Evolutionary conservation across 1,284 basidiomycete species (phyloP), one percentile per base, ranked within the genome.

Genomic region (Bjerkandera adusta): DNA sequence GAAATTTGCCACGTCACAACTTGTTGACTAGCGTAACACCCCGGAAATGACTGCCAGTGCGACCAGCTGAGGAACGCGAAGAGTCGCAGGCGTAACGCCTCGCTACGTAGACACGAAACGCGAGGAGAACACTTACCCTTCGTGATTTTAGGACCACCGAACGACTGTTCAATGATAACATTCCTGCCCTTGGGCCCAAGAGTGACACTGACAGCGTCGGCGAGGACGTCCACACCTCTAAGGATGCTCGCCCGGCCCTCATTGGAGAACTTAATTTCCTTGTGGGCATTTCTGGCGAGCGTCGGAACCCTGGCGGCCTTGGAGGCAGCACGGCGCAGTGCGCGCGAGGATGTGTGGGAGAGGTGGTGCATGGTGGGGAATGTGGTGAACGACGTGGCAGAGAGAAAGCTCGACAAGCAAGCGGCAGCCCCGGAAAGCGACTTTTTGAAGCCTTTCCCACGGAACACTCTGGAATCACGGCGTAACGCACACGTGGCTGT

Each of bases 141-240:
- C 63, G 95, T 97, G 67, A 97, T 97, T 72, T 99, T 98, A 54
- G 96, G 96, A 43, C 93, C 92, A 60, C 96, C 96, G 62, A 89
- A 99, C 29, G 92, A 82, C 77, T 98, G 96, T 68, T 98, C 95
- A 64, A 99, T 97, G 75, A 99, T 98, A 61, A 98, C 96, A 68
- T 97, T 99, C 62, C 96, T 84, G 87, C 92, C 93, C 74, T 99
- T 99, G 45, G 96, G 96, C 50, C 96, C 96, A 30, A 98, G 82
- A 30, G 96, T 99, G 42, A 97, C 93, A 57, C 83, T 85, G 63
- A 97, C 94, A 52, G 94, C 89, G 69, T 97, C 92, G 46, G 96
- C 95, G 55, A 99, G 85, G 57, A 96, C 78, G 71, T 98, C 95
- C 54, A 99, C 94, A 70, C 96, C 96, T 67, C 85, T 88, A 56